A percentile compares a stretch with the other conserved stretches of the same genome.
These are phyloP conservation scores for Discostella stelligeroides DNA, from an alignment of 108 stramenopile genomes.

Conservation along the genomic window DNA sequence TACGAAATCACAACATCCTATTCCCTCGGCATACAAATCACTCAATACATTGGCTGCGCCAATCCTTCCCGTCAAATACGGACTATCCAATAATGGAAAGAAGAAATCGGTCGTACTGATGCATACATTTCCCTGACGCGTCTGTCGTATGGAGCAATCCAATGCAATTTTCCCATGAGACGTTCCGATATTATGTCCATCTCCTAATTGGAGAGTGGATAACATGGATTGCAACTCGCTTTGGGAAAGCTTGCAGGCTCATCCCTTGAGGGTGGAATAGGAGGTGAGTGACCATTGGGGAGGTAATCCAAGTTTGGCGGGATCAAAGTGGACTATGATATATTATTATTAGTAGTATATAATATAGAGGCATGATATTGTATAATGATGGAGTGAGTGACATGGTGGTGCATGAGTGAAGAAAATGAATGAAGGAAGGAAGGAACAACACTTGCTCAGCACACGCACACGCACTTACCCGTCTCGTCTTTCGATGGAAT, in stretches of 20 bases:
- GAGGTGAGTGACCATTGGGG: constrained; percentile 72
- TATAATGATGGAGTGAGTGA: not conserved
- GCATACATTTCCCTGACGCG: constrained; percentile 63
- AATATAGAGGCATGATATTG: not conserved
- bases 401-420: too few species aligned
- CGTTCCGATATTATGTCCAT: constrained; percentile 80
- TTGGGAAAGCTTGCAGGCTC: constrained; percentile 91
- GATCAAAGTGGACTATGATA: constrained; percentile 72
- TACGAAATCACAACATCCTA: constrained; percentile 79
- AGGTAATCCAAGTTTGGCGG: constrained; percentile 73
- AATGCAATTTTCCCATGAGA: constrained; percentile 73
- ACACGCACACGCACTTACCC: not conserved
- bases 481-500: constrained; percentile 11
- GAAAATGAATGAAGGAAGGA: not conserved
- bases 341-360: too few species aligned
- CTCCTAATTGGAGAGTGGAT: constrained; percentile 61
- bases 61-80: constrained; percentile 84
- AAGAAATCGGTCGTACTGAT: constrained; percentile 87
- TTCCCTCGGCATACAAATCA: constrained; percentile 86
- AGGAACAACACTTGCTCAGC: not conserved
- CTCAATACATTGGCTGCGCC: constrained; percentile 87
- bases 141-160: constrained; percentile 74
- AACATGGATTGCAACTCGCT: constrained; percentile 79
- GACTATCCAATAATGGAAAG: constrained; percentile 84
- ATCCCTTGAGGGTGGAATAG: constrained; percentile 80